A percentile compares a stretch with the other conserved stretches of the same genome.
Evolutionary conservation across 2,329 filamentous ascomycete genomes (phyloP).

Genomic region (Capronia epimyces): DNA sequence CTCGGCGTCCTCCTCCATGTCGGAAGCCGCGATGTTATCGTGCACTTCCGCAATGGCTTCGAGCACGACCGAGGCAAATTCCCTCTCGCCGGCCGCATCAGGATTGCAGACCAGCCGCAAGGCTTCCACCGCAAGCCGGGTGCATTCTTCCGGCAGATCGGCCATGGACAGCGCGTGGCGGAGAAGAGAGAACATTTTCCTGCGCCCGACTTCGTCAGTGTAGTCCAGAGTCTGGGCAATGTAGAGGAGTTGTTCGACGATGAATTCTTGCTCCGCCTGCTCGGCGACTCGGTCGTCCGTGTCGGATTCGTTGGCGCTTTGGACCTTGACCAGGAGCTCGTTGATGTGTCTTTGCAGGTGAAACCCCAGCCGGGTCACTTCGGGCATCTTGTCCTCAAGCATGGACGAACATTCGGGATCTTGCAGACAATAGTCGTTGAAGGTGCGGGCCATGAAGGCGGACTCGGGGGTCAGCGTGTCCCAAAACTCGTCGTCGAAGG

Average conservation of each 20-base stretch:
- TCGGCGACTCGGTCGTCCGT: constrained; percentile 59
- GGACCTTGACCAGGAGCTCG: constrained; percentile 36
- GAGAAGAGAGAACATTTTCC: constrained; percentile 91
- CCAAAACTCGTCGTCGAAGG: constrained; percentile 45
- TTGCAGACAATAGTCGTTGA: constrained; percentile 86
- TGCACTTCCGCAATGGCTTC: constrained; percentile 96
- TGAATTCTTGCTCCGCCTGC: constrained; percentile 85
- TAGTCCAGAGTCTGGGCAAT: constrained; percentile 91
- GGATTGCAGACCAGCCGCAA: constrained; percentile 74
- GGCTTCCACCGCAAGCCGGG: constrained; percentile 77
- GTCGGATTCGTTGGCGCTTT: constrained; percentile 49
- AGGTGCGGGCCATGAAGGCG: constrained; percentile 82
- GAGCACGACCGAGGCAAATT: constrained; percentile 56
- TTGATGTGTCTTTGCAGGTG: constrained; percentile 76
- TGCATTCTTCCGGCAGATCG: constrained; percentile 85
- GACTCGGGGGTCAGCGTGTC: constrained; percentile 63
- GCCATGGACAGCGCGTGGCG: constrained; percentile 79
- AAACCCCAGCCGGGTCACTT: constrained; percentile 85
- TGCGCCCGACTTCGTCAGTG: constrained; percentile 89
- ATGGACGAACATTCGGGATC: constrained; percentile 69
- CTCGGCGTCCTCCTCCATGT: constrained; percentile 15
- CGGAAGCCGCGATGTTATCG: constrained; percentile 66
- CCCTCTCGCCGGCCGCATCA: constrained; percentile 45
- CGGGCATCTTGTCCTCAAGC: constrained; percentile 88
- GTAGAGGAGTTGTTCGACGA: constrained; percentile 89